Evolutionary conservation across 495 filamentous ascomycete species (phyloP).

Genomic region (Aspergillus haitiensis): DNA sequence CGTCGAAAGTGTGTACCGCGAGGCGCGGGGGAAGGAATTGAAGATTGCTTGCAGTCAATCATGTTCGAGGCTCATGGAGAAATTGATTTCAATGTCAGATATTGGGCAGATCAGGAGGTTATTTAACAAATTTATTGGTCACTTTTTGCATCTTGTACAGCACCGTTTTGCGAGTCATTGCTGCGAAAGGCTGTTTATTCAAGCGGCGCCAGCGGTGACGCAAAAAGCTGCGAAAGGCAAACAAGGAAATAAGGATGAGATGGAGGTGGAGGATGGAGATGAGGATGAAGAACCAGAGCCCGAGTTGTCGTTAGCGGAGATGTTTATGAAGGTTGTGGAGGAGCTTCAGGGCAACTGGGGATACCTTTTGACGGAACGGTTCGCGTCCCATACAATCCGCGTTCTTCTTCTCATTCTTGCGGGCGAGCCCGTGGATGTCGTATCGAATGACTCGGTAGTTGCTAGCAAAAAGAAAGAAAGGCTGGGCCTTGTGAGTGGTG

Average conservation of each 20-base stretch:
- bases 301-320: slow-evolving; percentile 70
- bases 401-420: slow-evolving; percentile 83
- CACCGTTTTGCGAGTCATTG: slow-evolving; percentile 97
- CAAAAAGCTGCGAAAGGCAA: slow-evolving; percentile 55
- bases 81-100: slow-evolving; percentile 79
- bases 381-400: slow-evolving; percentile 87
- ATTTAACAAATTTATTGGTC: slow-evolving; percentile 80
- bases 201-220: slow-evolving; percentile 74
- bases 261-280: slow-evolving; percentile 16
- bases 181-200: slow-evolving; percentile 88
- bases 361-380: slow-evolving; percentile 81
- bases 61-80: slow-evolving; percentile 89
- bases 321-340: slow-evolving; percentile 77
- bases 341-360: slow-evolving; percentile 82
- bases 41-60: slow-evolving; percentile 95
- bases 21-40: slow-evolving; percentile 87
- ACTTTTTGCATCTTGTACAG: slow-evolving; percentile 85
- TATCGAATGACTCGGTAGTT: slow-evolving; percentile 65
- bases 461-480: slow-evolving; percentile 90
- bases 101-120: slow-evolving; percentile 78
- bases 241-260: slow-evolving; percentile 37
- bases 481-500: slow-evolving; percentile 49
- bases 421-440: slow-evolving; percentile 69
- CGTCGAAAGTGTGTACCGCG: slow-evolving; percentile 78
- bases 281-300: slow-evolving; percentile 38